Percentiles rank a stretch among this genome's conserved stretches.
These are phyloP conservation scores for Lentinula guzmanii DNA, from an alignment of 768 basidiomycete genomes.

Conservation along the genomic window DNA sequence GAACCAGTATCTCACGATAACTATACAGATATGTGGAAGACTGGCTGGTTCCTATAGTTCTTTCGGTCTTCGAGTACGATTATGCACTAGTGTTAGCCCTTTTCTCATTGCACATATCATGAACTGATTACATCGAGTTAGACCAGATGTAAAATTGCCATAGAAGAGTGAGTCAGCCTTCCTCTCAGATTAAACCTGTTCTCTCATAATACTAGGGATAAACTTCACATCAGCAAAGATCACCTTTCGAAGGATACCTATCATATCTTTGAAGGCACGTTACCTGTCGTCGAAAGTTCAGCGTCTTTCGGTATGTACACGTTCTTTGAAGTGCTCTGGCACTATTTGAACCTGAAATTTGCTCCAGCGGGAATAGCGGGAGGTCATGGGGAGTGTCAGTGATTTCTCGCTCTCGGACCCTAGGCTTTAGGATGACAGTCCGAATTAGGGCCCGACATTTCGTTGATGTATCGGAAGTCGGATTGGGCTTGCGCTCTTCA, in stretches of 20 bases:
- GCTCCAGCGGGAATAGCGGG: too few species aligned
- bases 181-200: too few species aligned
- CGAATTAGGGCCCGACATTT: slow-evolving; percentile 3
- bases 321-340: background rate
- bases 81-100: slow-evolving; percentile 33
- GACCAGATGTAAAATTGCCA: background rate
- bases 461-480: background rate
- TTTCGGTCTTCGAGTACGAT: slow-evolving; percentile 38
- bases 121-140: background rate
- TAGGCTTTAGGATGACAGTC: background rate
- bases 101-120: background rate
- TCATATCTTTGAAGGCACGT: background rate
- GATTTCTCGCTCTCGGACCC: too few species aligned
- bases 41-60: slow-evolving; percentile 35
- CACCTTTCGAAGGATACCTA: background rate
- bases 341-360: background rate
- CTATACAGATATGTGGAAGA: slow-evolving; percentile 30
- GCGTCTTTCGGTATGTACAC: background rate
- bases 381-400: background rate
- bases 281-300: background rate
- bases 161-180: background rate
- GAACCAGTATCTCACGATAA: too few species aligned
- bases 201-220: background rate
- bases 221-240: background rate
- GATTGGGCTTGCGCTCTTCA: slow-evolving; percentile 6